A percentile compares a stretch with the other conserved stretches of the same genome.
Conservation (phyloP, 1,284 basidiomycete species). For the Tremellales sp. region DNA sequence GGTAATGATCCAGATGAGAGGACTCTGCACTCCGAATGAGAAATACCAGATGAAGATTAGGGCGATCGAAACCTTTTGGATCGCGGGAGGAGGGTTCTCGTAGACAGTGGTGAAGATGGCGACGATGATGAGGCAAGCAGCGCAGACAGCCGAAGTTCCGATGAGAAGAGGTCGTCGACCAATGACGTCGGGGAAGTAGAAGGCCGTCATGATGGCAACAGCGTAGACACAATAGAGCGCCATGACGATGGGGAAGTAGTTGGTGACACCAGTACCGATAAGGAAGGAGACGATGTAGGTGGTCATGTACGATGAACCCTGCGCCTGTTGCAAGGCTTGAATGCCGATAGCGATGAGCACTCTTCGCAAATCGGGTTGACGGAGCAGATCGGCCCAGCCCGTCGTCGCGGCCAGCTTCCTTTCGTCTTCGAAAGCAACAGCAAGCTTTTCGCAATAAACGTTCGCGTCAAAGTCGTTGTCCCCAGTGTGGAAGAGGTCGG, state of each 20-base stretch:
- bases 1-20: slow-evolving; percentile 20
- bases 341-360: slow-evolving; percentile 6
- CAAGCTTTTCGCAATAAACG: slow-evolving; percentile 20
- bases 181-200: slow-evolving; percentile 3
- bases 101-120: slow-evolving; percentile 18
- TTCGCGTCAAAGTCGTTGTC: slow-evolving; percentile 15
- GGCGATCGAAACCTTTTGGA: slow-evolving; percentile 22
- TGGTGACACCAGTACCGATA: slow-evolving; percentile 17
- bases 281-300: slow-evolving; percentile 24
- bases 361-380: slow-evolving; percentile 7
- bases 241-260: slow-evolving; percentile 25
- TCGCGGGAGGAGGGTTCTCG: slow-evolving; percentile 7
- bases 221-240: too few species aligned
- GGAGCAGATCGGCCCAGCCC: slow-evolving; percentile 8
- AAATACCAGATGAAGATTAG: slow-evolving; percentile 29
- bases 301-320: slow-evolving; percentile 4
- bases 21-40: slow-evolving; percentile 20
- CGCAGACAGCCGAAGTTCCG: slow-evolving; percentile 15
- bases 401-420: slow-evolving; percentile 7
- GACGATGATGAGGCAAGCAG: slow-evolving; percentile 14
- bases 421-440: slow-evolving; percentile 22
- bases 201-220: too few species aligned
- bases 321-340: slow-evolving; percentile 2
- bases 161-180: slow-evolving; percentile 5
- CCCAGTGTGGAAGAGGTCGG: slow-evolving; percentile 13